These are phyloP conservation scores for Dendrobium chrysotoxum DNA, from an alignment of 106 monocot species.

Conservation along the genomic window DNA sequence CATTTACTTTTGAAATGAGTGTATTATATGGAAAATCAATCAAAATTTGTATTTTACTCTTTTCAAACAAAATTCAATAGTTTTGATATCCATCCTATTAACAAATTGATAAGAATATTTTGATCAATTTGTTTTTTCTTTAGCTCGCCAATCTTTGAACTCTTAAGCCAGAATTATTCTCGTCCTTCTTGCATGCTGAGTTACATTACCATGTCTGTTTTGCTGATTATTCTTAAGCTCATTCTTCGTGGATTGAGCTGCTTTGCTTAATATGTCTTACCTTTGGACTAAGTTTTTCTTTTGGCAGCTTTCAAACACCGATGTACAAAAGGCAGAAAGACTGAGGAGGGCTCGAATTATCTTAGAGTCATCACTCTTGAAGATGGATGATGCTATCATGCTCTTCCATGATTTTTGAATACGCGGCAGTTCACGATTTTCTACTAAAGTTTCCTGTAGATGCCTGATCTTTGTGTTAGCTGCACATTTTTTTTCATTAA, in stretches of 20 bases:
- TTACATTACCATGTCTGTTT: too few relatives aligned
- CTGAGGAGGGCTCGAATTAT: constrained; percentile 16
- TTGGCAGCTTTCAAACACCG: constrained; percentile 23
- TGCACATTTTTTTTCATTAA: not conserved
- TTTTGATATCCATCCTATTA: too few relatives aligned
- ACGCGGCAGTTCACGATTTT: not conserved
- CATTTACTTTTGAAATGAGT: too few relatives aligned
- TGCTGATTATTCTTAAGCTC: too few relatives aligned
- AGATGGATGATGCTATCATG: constrained; percentile 65
- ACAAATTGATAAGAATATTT: too few relatives aligned
- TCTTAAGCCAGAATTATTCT: not conserved
- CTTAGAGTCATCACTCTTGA: constrained; percentile 52
- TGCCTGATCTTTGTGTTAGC: not conserved
- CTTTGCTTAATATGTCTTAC: not conserved
- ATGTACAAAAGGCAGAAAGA: constrained; percentile 7
- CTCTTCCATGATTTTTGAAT: constrained; percentile 34
- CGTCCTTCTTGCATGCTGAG: not conserved
- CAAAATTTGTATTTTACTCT: too few relatives aligned
- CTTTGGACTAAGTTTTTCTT: not conserved
- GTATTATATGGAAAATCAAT: too few relatives aligned
- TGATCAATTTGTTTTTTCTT: too few relatives aligned
- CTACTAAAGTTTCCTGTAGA: not conserved
- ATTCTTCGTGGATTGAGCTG: too few relatives aligned
- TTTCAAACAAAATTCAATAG: too few relatives aligned
- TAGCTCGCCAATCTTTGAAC: not conserved